Evolutionary conservation across 305 asterid genomes (phyloP).

Genomic region (Andrographis paniculata): DNA sequence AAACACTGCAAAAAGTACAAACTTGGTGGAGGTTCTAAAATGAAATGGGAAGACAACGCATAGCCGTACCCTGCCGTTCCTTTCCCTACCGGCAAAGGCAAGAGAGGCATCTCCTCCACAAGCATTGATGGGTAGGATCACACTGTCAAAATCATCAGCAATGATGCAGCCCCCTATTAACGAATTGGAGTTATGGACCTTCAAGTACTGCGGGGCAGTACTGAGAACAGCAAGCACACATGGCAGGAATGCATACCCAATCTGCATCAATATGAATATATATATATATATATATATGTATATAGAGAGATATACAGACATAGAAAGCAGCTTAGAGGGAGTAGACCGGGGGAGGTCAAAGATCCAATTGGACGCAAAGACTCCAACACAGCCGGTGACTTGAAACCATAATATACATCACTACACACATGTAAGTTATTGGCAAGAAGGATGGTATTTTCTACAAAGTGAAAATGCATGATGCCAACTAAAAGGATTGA

Average conservation of each 20-base stretch:
- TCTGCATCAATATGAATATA: constrained; percentile 40
- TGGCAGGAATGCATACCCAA: constrained; percentile 90
- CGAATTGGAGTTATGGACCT: constrained; percentile 23
- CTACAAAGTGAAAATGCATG: too few species aligned
- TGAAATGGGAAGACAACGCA: background rate
- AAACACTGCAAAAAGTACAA: too few species aligned
- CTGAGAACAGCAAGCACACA: constrained; percentile 91
- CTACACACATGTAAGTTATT: too few species aligned
- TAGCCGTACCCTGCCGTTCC: constrained; percentile 41
- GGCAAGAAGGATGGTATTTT: too few species aligned
- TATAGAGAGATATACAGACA: too few species aligned
- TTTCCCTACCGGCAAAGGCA: constrained; percentile 46
- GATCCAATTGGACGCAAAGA: too few species aligned
- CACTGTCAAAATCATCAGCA: constrained; percentile 77
- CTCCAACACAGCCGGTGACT: too few species aligned
- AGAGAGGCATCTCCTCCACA: constrained; percentile 83
- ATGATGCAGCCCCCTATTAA: constrained; percentile 32
- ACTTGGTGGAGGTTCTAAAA: too few species aligned
- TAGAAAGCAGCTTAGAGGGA: too few species aligned
- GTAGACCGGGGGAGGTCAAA: too few species aligned
- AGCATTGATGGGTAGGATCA: constrained; percentile 73
- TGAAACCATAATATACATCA: too few species aligned
- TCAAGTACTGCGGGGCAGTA: constrained; percentile 71
- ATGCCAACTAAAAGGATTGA: background rate
- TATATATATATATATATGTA: too few species aligned